Conservation (phyloP, 2,329 filamentous ascomycete species). For the Bipolaris bicolor region DNA sequence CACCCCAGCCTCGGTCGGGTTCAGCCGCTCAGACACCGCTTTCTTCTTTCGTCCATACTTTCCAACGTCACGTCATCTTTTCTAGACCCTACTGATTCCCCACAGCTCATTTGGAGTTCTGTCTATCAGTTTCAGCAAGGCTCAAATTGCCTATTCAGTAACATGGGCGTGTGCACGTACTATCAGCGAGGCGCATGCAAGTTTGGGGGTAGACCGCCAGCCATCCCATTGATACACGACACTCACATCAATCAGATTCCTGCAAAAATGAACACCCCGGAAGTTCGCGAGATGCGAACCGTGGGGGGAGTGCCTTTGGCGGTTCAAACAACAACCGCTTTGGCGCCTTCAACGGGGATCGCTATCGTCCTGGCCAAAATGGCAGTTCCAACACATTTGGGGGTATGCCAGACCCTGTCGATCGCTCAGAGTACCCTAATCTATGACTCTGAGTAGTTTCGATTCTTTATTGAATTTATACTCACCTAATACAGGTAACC, state of each 20-base stretch:
- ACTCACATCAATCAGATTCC: slow-evolving; percentile 52
- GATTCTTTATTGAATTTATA: background rate
- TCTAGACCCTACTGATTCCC: slow-evolving; percentile 18
- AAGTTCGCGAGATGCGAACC: slow-evolving; percentile 36
- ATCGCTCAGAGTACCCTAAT: background rate
- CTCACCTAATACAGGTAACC: slow-evolving; percentile 18
- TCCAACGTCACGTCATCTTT: slow-evolving; percentile 9
- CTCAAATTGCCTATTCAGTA: slow-evolving; percentile 1
- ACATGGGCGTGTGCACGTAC: slow-evolving; percentile 64
- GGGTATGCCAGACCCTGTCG: slow-evolving; percentile 41
- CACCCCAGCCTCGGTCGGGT: slow-evolving; percentile 13
- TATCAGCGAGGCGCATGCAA: slow-evolving; percentile 70
- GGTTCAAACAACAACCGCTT: slow-evolving; percentile 58
- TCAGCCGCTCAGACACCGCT: slow-evolving; percentile 11
- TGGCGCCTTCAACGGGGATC: slow-evolving; percentile 54
- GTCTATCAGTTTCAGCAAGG: background rate
- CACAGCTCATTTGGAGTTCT: slow-evolving; percentile 19
- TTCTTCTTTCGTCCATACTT: slow-evolving; percentile 11
- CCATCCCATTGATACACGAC: background rate
- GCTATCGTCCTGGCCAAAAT: slow-evolving; percentile 41
- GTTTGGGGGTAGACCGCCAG: slow-evolving; percentile 62
- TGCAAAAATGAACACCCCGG: slow-evolving; percentile 67
- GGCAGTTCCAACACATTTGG: slow-evolving; percentile 43
- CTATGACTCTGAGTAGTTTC: background rate
- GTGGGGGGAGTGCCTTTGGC: slow-evolving; percentile 35